phyloP scores from a whole-genome alignment of 2,329 filamentous ascomycete species.

The Ophiosphaerella korrae region DNA sequence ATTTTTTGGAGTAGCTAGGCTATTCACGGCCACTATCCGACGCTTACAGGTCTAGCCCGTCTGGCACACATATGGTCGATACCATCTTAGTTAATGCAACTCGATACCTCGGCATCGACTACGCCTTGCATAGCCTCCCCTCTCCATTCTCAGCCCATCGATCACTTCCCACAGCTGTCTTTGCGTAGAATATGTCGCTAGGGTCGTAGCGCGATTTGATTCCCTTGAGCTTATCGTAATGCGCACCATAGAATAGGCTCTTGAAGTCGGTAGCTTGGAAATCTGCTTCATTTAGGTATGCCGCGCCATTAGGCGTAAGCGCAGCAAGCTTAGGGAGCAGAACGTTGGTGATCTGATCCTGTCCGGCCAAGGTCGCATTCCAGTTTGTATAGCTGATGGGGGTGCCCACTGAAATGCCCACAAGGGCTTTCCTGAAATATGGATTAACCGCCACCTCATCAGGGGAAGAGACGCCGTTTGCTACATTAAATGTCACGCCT shows the following conservation, averaged over 20 bases:
- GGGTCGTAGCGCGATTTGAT: constrained; percentile 20
- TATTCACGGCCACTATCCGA: too few species aligned
- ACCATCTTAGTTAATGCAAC: neutral
- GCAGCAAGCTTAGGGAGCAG: neutral
- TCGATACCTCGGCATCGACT: neutral
- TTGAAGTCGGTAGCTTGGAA: neutral
- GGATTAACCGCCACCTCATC: neutral
- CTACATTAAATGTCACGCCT: constrained; percentile 4
- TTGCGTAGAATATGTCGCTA: constrained; percentile 12
- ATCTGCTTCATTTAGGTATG: constrained; percentile 11
- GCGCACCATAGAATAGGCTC: neutral
- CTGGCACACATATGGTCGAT: neutral
- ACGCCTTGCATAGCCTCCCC: constrained; percentile 15
- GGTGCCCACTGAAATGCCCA: neutral
- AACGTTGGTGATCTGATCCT: neutral
- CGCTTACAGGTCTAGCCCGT: neutral
- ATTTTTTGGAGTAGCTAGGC: too few species aligned
- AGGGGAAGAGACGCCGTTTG: neutral
- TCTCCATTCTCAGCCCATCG: constrained; percentile 7
- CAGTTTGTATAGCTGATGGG: neutral
- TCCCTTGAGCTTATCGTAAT: constrained; percentile 3
- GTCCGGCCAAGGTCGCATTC: neutral
- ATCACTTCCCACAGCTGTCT: constrained; percentile 20
- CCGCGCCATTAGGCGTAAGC: constrained; percentile 12
- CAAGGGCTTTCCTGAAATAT: constrained; percentile 1